Conservation (phyloP, 768 basidiomycete genomes). For the Lactarius sanguifluus region DNA sequence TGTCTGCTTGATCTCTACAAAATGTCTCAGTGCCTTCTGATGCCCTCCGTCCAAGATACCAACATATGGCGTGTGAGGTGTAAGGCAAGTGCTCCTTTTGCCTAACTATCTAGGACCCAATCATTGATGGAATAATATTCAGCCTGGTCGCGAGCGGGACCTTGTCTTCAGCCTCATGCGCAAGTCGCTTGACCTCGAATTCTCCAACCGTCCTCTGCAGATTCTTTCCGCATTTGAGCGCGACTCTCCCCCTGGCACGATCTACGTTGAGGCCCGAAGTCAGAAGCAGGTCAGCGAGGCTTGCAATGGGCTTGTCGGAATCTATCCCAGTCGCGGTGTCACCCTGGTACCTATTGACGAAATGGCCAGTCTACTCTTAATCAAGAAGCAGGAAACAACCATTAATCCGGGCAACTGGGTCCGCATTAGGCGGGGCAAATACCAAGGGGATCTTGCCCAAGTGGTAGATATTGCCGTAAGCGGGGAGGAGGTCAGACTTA, state of each 20-base stretch:
- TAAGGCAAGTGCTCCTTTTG: constrained; percentile 54
- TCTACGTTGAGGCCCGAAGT: constrained; percentile 93
- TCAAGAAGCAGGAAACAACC: constrained; percentile 89
- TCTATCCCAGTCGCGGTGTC: constrained; percentile 82
- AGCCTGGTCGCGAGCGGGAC: constrained; percentile 92
- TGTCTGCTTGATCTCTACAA: constrained; percentile 32
- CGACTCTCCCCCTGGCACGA: constrained; percentile 91
- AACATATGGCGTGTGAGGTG: constrained; percentile 95
- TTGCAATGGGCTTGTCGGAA: constrained; percentile 86
- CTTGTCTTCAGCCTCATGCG: constrained; percentile 94
- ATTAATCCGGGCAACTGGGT: constrained; percentile 92
- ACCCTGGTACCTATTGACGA: constrained; percentile 92
- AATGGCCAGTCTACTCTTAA: constrained; percentile 94
- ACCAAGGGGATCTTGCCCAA: constrained; percentile 92
- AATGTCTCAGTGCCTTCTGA: constrained; percentile 87
- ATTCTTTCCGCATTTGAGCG: constrained; percentile 95
- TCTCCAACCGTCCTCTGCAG: constrained; percentile 70
- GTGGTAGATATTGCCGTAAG: constrained; percentile 92
- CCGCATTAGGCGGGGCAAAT: constrained; percentile 89
- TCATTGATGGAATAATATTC: constrained; percentile 2
- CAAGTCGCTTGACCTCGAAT: constrained; percentile 85
- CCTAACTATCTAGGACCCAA: not conserved
- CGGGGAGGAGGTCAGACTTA: constrained; percentile 87
- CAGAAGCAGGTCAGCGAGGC: constrained; percentile 84
- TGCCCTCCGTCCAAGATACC: constrained; percentile 96